A percentile compares a stretch with the other conserved stretches of the same genome.
These are phyloP conservation scores for Boletus reticulatus DNA, from an alignment of 768 basidiomycete genomes.

Conservation along the genomic window DNA sequence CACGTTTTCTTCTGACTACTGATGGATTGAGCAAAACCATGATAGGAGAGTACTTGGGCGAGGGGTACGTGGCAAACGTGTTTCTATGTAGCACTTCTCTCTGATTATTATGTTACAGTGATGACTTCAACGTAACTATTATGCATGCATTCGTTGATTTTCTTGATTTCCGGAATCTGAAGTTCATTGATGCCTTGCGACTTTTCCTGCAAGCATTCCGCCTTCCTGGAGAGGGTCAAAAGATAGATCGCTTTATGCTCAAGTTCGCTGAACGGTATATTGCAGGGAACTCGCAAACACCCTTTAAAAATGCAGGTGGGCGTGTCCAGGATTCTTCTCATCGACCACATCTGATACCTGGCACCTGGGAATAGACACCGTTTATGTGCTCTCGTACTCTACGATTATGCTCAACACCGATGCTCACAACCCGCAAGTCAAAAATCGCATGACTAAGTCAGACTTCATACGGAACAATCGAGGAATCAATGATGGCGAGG, in stretches of 20 bases:
- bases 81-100: not conserved
- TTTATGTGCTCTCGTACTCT: conserved; percentile 93
- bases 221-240: conserved; percentile 95
- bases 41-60: conserved; percentile 98
- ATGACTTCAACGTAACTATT: conserved; percentile 82
- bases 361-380: conserved; percentile 59
- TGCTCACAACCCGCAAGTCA: conserved; percentile 92
- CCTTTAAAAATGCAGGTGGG: conserved; percentile 92
- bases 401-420: conserved; percentile 97
- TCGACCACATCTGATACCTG: conserved; percentile 5
- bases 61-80: conserved; percentile 62
- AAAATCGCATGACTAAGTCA: conserved; percentile 87
- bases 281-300: conserved; percentile 77
- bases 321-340: conserved; percentile 3
- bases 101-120: conserved; percentile 45
- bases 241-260: conserved; percentile 98
- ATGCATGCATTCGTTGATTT: conserved; percentile 98
- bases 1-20: conserved; percentile 78
- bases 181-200: conserved; percentile 89
- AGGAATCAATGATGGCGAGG: conserved; percentile 89
- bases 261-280: conserved; percentile 99
- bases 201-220: conserved; percentile 94
- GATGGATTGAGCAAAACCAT: conserved; percentile 94
- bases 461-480: conserved; percentile 96
- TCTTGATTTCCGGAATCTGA: conserved; percentile 77